These are phyloP conservation scores for Trebouxia sp. DNA, from an alignment of 139 green algal species.

Conservation along the genomic window DNA sequence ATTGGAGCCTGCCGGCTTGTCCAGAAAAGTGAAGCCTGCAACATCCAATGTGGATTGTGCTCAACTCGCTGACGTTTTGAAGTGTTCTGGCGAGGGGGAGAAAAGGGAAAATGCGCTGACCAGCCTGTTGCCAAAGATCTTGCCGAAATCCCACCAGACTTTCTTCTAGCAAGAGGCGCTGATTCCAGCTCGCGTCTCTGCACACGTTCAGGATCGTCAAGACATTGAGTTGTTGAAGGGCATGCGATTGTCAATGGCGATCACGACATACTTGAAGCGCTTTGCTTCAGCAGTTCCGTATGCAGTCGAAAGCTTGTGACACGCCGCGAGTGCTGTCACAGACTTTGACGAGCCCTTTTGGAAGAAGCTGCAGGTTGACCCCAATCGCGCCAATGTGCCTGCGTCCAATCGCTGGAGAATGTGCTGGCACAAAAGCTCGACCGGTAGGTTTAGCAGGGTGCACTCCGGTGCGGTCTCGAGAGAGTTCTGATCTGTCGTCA, in stretches of 20 bases:
- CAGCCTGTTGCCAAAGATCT: neutral
- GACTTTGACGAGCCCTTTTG: neutral
- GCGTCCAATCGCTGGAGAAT: neutral
- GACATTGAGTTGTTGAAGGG: no score
- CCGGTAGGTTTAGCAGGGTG: neutral
- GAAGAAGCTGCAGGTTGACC: neutral
- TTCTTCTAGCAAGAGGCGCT: slow-evolving; percentile 2
- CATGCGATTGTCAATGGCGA: no score
- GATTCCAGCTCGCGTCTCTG: neutral
- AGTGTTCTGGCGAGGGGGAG: no score
- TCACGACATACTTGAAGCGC: neutral
- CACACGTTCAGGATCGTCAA: no score
- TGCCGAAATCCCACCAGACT: neutral
- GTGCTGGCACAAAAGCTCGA: neutral
- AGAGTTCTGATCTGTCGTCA: no score
- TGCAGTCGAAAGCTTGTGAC: neutral
- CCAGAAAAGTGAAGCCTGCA: neutral
- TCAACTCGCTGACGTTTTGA: neutral
- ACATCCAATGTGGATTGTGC: neutral
- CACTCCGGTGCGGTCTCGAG: neutral
- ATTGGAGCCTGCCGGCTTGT: neutral
- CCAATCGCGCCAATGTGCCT: neutral
- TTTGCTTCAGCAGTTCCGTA: neutral
- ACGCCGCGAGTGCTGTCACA: neutral
- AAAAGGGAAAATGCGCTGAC: neutral